Evolutionary conservation across 768 basidiomycete species (phyloP), one percentile per base, ranked within the genome.

Genomic region (Lactifluus echinatus): DNA sequence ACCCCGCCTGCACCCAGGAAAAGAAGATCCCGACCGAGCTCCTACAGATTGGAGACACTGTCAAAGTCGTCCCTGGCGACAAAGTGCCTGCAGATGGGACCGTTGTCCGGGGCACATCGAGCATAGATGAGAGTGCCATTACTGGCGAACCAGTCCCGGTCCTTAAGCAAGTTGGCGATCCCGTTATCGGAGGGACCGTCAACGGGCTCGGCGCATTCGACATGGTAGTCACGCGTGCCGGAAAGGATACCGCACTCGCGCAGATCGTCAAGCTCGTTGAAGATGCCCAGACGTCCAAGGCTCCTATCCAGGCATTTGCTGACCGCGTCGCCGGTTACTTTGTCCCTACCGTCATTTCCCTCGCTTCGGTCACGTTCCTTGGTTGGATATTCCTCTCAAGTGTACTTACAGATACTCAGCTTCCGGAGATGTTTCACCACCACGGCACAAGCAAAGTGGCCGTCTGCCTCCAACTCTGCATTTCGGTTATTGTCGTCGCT

Each of bases 141-240:
- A 96, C 96, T 0, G 96, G 96, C 26, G 96, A 99, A 71, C 89
- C 93, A 12, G 70, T 95, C 1, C 91, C 95, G 4, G 83, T 90
- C 8, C 73, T 86, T 51, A 99, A 99, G 71, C 83, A 85, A 60
- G 67, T 79, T 7, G 93, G 93, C 4, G 90, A 94, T 66, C 67
- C 72, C 39, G 93, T 98, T 44, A 98, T 98, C 61, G 96, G 96
- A 6, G 96, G 96, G 0, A 98, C 96, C 0, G 84, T 99, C 68
- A 99, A 99, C 65, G 92, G 93, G 4, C 76, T 94, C 8, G 96
- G 96, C n/a, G 92, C 93, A 1, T 90, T 98, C 70, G 92, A 98
- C 68, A 93, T 99, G 87, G 71, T 85, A 31, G 93, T 99, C 65
- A 93, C 89, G 1, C 87, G 93, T 12, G 93, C 96, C 4, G 96